These are phyloP conservation scores for Trichophyton mentagrophytes DNA, from an alignment of 2,329 filamentous ascomycete genomes.

Conservation along the genomic window DNA sequence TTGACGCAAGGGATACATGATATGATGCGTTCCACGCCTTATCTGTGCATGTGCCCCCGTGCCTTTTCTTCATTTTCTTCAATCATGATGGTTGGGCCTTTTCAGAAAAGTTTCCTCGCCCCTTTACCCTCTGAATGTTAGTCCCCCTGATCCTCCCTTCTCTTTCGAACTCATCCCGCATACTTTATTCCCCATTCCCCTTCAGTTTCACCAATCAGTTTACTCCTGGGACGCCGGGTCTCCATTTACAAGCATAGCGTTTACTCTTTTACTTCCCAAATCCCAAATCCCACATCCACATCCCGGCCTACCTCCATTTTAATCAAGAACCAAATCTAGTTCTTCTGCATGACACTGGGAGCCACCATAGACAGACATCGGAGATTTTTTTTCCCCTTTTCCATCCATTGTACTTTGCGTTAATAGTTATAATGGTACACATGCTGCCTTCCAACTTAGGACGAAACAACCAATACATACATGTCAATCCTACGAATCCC, in stretches of 20 bases:
- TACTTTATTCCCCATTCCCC: background rate
- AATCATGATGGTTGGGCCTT: background rate
- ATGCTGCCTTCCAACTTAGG: background rate
- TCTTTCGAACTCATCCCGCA: background rate
- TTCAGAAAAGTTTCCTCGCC: background rate
- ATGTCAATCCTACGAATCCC: background rate
- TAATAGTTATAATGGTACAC: background rate
- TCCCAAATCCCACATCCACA: background rate
- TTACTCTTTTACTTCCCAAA: background rate
- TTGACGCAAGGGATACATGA: background rate
- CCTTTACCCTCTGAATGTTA: background rate
- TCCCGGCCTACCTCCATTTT: background rate
- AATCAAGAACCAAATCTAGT: background rate
- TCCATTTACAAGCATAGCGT: constrained; percentile 3
- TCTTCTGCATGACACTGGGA: background rate
- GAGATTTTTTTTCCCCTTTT: background rate
- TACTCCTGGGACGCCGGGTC: background rate
- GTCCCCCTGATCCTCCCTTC: background rate
- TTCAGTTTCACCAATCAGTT: background rate
- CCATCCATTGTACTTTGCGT: background rate
- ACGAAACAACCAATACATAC: background rate
- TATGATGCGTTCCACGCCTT: background rate
- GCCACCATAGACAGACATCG: background rate
- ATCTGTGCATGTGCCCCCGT: background rate
- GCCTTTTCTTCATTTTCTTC: background rate